Evolutionary conservation across 768 basidiomycete genomes (phyloP), one percentile per base, ranked within the genome.

Genomic region (Panaeolus papilionaceus): DNA sequence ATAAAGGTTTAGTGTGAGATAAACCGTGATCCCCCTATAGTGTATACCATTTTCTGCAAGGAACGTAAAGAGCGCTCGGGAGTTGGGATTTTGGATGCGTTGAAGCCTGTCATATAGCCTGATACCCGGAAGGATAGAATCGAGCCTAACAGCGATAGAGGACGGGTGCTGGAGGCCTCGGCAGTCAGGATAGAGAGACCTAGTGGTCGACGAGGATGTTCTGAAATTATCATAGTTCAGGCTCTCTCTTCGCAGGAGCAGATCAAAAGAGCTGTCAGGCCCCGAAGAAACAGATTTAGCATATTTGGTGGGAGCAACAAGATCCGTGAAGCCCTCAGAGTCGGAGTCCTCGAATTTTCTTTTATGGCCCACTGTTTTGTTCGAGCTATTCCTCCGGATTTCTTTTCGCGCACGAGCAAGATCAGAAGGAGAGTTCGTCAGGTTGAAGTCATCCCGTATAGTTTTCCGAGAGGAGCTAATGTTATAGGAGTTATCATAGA

Each of bases 241-340:
- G 75, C 68, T 77, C 64, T 84, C 79, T 51, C 74, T 76, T 51
- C 75, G 78, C 58, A 83, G 72, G 63, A 74, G 81, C 63, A 85
- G 71, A 45, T 84, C 82, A 67, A 84, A 85, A 44, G 84, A 84
- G 64, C 78, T 81, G 37, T 84, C 80, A 68, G 84, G 80, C 39
- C 79, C 74, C 26, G 79, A 81, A 16, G 76, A 74, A 61, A 75
- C 61, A n/a, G 88, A 88, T 66, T 79, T 80, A 38, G 79, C 80
- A 67, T 83, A 80, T 69, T 82, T 83, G 16, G 81, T 69, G 16
- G 84, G 78, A 3, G 82, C 83, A 9, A 71, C 71, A 20, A 86
- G 75, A 68, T 85, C 84, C 65, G 79, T 83, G 73, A 83, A 85
- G 11, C 54, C 40, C 39, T 70, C 71, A 11, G 65, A 63, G 11